phyloP scores from a whole-genome alignment of 2,329 filamentous ascomycete species.

The Penicillium concentricum region DNA sequence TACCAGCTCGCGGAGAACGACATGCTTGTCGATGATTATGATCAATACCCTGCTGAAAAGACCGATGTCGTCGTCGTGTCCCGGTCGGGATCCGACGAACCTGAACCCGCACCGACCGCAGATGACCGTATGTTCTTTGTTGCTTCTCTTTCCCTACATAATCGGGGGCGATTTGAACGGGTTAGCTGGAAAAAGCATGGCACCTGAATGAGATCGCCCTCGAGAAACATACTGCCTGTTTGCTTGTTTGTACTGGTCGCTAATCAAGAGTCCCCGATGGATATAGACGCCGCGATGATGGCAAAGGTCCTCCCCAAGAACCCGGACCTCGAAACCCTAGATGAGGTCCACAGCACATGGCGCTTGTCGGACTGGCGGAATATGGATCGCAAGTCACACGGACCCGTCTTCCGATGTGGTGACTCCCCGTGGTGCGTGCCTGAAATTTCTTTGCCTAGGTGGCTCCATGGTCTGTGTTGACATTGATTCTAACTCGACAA shows the following conservation, averaged over 20 bases:
- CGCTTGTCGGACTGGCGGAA: conserved; percentile 79
- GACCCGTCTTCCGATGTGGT: conserved; percentile 81
- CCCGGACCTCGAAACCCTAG: conserved; percentile 76
- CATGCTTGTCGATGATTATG: conserved; percentile 60
- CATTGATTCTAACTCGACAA: conserved; percentile 23
- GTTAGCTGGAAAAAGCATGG: background rate
- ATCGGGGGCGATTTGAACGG: background rate
- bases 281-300: conserved; percentile 77
- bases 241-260: background rate
- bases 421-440: conserved; percentile 76
- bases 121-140: conserved; percentile 53
- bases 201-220: background rate
- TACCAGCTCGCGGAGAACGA: conserved; percentile 57
- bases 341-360: conserved; percentile 79
- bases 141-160: conserved; percentile 6
- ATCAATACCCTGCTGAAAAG: conserved; percentile 61
- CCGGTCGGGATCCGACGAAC: conserved; percentile 58
- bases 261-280: background rate
- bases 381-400: conserved; percentile 77
- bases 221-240: background rate
- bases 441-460: conserved; percentile 7
- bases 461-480: background rate
- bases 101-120: conserved; percentile 56
- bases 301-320: conserved; percentile 72
- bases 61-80: conserved; percentile 63